A percentile compares a stretch with the other conserved stretches of the same genome.
Evolutionary conservation across 2,329 filamentous ascomycete genomes (phyloP).

Genomic region (Taxawa tesnikishii): DNA sequence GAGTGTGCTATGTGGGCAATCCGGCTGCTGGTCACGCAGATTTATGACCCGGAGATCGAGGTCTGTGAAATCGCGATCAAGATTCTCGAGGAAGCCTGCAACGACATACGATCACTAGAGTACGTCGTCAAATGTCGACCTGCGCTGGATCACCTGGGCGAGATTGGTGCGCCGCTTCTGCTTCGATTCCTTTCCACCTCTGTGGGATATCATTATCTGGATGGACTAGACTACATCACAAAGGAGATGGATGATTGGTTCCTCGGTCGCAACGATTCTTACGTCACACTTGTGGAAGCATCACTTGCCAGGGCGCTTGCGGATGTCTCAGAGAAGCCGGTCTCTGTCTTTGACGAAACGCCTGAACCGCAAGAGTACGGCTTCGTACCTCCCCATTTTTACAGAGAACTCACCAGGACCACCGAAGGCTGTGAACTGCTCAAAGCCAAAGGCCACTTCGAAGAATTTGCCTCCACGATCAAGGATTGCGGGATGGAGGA

Average conservation of each 20-base stretch:
- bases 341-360: slow-evolving; percentile 40
- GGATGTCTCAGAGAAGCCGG: slow-evolving; percentile 43
- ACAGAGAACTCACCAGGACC: slow-evolving; percentile 85
- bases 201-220: slow-evolving; percentile 93
- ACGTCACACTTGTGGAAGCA: slow-evolving; percentile 90
- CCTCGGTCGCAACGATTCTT: slow-evolving; percentile 89
- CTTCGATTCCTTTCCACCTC: slow-evolving; percentile 90
- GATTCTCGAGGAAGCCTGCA: slow-evolving; percentile 94
- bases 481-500: slow-evolving; percentile 75
- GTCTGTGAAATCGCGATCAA: slow-evolving; percentile 95
- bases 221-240: slow-evolving; percentile 95
- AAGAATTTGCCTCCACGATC: slow-evolving; percentile 83
- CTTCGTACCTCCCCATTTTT: slow-evolving; percentile 89
- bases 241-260: slow-evolving; percentile 99
- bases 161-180: slow-evolving; percentile 87
- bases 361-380: slow-evolving; percentile 38
- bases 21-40: slow-evolving; percentile 87
- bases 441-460: slow-evolving; percentile 88
- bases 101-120: slow-evolving; percentile 78
- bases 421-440: slow-evolving; percentile 83
- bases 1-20: slow-evolving; percentile 90
- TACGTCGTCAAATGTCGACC: slow-evolving; percentile 95
- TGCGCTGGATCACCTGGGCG: slow-evolving; percentile 85
- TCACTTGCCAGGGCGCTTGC: slow-evolving; percentile 77
- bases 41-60: slow-evolving; percentile 94